These are phyloP conservation scores for Dryas integrifolia DNA, from an alignment of 331 rosid species.

Conservation along the genomic window DNA sequence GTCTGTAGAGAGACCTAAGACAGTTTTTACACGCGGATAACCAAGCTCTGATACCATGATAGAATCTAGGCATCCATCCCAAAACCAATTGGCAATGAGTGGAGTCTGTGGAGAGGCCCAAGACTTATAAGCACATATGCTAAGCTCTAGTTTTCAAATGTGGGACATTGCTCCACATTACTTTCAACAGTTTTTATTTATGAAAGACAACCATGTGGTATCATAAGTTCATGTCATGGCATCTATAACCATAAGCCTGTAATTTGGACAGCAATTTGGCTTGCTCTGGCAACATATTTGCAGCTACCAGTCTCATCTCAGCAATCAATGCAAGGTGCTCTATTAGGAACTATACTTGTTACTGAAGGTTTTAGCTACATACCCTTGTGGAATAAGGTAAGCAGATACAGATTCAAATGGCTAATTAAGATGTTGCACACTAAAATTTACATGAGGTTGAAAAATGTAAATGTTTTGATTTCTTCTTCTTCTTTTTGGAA, in stretches of 20 bases:
- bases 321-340: conserved; percentile 33
- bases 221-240: not conserved
- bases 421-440: not conserved
- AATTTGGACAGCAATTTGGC: conserved; percentile 28
- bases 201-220: too few relatives aligned
- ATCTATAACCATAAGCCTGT: not conserved
- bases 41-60: too few relatives aligned
- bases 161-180: not conserved
- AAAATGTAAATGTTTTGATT: not conserved
- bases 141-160: not conserved
- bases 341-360: conserved; percentile 28
- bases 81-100: too few relatives aligned
- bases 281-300: conserved; percentile 24
- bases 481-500: not conserved
- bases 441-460: not conserved
- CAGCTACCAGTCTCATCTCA: conserved; percentile 27
- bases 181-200: not conserved
- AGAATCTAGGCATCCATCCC: too few relatives aligned
- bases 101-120: too few relatives aligned
- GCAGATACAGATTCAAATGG: not conserved
- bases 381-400: conserved; percentile 33
- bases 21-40: too few relatives aligned
- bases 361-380: conserved; percentile 32
- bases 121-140: too few relatives aligned
- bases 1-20: too few relatives aligned